phyloP scores from a whole-genome alignment of 768 basidiomycete species.

The Suillus weaverae region DNA sequence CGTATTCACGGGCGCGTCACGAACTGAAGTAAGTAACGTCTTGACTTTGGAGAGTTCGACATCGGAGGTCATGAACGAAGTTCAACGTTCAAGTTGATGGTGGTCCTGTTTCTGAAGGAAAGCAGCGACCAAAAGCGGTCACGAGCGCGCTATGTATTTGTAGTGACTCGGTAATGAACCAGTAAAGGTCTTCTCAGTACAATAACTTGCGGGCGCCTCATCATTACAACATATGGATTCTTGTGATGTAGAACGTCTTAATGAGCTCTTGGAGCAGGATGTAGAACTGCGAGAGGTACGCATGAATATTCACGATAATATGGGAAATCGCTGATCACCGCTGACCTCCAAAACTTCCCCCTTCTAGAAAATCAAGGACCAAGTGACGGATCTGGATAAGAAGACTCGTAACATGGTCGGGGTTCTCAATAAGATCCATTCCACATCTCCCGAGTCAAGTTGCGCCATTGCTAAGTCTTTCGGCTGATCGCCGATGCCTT shows the following conservation, averaged over 20 bases:
- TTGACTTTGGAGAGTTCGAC: slow-evolving; percentile 40
- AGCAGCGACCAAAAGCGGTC: neutral
- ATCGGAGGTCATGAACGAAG: slow-evolving; percentile 25
- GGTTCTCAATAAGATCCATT: slow-evolving; percentile 78
- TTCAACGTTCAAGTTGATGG: neutral
- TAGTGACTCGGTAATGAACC: neutral
- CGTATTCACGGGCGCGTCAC: slow-evolving; percentile 57
- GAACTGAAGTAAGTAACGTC: slow-evolving; percentile 52
- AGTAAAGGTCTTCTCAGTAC: neutral
- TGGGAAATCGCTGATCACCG: slow-evolving; percentile 1
- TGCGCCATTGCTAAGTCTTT: slow-evolving; percentile 23
- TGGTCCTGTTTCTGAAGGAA: neutral
- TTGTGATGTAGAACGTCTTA: slow-evolving; percentile 56
- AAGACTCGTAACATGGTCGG: slow-evolving; percentile 71
- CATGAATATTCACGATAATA: slow-evolving; percentile 1
- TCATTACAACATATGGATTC: slow-evolving; percentile 47
- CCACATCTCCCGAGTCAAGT: slow-evolving; percentile 64
- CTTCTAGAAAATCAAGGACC: slow-evolving; percentile 75
- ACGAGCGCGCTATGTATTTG: neutral
- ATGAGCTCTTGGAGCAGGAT: slow-evolving; percentile 60
- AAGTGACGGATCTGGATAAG: slow-evolving; percentile 73
- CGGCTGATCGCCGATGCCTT: slow-evolving; percentile 15
- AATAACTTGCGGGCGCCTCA: neutral
- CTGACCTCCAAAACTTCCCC: slow-evolving; percentile 6
- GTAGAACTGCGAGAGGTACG: slow-evolving; percentile 64